Base-by-base conservation (phyloP, 2,329 filamentous ascomycete species). In the Ascochyta viciae-villosae region DNA sequence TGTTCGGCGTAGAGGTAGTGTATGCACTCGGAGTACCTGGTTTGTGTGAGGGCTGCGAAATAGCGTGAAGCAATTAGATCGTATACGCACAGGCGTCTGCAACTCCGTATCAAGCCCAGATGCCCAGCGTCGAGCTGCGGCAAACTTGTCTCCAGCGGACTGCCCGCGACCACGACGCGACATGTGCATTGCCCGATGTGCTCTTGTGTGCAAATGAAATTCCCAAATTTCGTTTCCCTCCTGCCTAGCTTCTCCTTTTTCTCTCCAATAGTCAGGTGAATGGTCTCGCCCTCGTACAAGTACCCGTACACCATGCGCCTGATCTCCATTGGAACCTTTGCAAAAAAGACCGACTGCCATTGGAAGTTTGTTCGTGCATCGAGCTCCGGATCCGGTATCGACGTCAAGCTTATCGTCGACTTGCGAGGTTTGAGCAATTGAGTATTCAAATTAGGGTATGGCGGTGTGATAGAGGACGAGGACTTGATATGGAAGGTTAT, bases 11-110 rank as follows among this genome's bases (percentile, higher is more conserved):
- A 75, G 42, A 75, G 66, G 37, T 67, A 62, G 1, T 66, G 51
- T 4, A 72, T 60, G 0, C 70, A 61, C 63, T 75, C 73, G 2
- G 66, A 62, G 51, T 74, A 74, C 55, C 73, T 75, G 27, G 1
- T 26, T 31, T 5, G 19, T 2, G 12, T 60, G 24, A 56, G 56
- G 3, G 3, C 19, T 19, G 19, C 19, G 19, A 19, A 19, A 19
- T 19, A 19, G 19, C 19, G 19, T 19, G 3, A 27, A 26, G 39
- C 16, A 40, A 43, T 19, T 15, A 12, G 24, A 7, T 3, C 6
- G 31, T 26, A 15, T 3, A 40, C 53, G 42, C 58, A 73, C 72
- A 72, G 63, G 33, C 71, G 55, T 39, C 70, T 60, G 62, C 73
- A 75, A 12, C 57, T 59, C 38, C 58, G 57, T 42, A 70, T 27